A percentile compares a stretch with the other conserved stretches of the same genome.
Evolutionary conservation across 2,329 filamentous ascomycete genomes (phyloP).

Genomic region (Xylariomycetidae sp.): DNA sequence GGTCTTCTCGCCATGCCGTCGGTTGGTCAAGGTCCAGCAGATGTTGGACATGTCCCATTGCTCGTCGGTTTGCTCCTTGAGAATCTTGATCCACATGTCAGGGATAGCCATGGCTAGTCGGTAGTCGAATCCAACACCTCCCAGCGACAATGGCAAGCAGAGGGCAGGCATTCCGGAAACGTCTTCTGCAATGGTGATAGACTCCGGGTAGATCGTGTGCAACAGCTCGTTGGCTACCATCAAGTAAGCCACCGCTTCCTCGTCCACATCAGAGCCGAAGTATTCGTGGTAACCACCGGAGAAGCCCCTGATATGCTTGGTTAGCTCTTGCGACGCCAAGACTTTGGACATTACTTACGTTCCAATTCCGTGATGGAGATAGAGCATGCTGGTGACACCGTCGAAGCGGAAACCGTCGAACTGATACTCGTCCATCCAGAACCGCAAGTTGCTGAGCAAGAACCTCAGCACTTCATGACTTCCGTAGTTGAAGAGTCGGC

Average conservation of each 20-base stretch:
- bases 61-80: conserved; percentile 87
- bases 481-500: conserved; percentile 94
- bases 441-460: conserved; percentile 86
- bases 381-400: conserved; percentile 97
- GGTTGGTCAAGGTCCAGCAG: conserved; percentile 82
- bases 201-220: conserved; percentile 79
- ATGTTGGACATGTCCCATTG: conserved; percentile 88
- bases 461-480: conserved; percentile 94
- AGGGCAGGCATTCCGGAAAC: conserved; percentile 98
- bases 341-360: conserved; percentile 56
- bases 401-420: conserved; percentile 99
- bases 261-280: conserved; percentile 82
- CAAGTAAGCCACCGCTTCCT: conserved; percentile 89
- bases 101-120: conserved; percentile 95
- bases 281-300: conserved; percentile 98
- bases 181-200: conserved; percentile 91
- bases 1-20: conserved; percentile 93
- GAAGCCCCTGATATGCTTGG: conserved; percentile 63
- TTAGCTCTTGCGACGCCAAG: not conserved
- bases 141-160: conserved; percentile 76
- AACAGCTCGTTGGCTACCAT: conserved; percentile 97
- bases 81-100: conserved; percentile 98
- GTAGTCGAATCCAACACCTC: conserved; percentile 95
- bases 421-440: conserved; percentile 98
- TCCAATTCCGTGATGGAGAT: conserved; percentile 91